These are phyloP conservation scores for Taxillus chinensis DNA, from an alignment of 164 flowering plant species.

Conservation along the genomic window DNA sequence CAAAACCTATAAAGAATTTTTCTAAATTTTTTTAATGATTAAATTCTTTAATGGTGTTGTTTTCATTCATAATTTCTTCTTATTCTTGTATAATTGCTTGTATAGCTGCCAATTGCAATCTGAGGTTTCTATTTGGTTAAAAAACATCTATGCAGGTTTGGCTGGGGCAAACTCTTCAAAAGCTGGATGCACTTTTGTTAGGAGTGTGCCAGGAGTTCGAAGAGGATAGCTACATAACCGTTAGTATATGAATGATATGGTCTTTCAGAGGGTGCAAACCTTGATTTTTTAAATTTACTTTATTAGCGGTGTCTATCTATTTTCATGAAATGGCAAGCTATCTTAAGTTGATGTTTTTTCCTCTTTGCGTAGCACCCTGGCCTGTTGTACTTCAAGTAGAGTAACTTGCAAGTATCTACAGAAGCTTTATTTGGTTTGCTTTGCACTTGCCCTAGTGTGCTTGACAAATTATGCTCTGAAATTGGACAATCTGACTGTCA, in stretches of 20 bases:
- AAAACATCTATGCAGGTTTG: conserved; percentile 55
- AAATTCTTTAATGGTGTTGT: not conserved
- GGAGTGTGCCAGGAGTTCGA: conserved; percentile 93
- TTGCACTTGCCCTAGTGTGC: too few species aligned
- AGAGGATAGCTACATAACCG: conserved; percentile 68
- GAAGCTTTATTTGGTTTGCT: too few species aligned
- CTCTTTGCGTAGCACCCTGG: too few species aligned
- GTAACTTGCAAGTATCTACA: too few species aligned
- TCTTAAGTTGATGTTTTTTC: too few species aligned
- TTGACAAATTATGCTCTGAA: too few species aligned
- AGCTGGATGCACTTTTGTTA: conserved; percentile 78
- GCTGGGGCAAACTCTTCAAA: conserved; percentile 87
- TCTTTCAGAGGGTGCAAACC: not conserved
- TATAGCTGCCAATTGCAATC: conserved; percentile 1
- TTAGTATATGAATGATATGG: conserved; percentile 25
- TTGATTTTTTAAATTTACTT: not conserved
- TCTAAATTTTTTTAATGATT: not conserved
- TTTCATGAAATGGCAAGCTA: too few species aligned
- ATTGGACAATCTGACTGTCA: too few species aligned
- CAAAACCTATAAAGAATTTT: too few species aligned
- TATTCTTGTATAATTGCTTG: not conserved
- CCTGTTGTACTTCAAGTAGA: too few species aligned
- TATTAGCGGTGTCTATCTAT: not conserved
- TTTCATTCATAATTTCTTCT: not conserved
- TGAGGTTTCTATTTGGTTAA: not conserved